phyloP scores from a whole-genome alignment of 2,329 filamentous ascomycete genomes.

The Aureobasidium sp. region DNA sequence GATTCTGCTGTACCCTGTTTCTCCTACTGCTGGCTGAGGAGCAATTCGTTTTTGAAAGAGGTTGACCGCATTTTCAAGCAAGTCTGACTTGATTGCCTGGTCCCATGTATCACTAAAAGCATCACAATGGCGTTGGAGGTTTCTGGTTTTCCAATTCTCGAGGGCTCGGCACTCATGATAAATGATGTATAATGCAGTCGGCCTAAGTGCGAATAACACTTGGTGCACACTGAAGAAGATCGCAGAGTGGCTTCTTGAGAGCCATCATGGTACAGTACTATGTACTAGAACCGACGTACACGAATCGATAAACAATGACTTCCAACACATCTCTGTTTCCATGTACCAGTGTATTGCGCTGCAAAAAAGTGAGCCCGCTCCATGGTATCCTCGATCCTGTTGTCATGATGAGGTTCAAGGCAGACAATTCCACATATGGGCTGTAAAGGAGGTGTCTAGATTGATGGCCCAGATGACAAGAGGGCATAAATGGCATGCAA shows the following conservation, averaged over 20 bases:
- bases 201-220: not conserved
- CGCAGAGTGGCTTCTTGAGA: not conserved
- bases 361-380: not conserved
- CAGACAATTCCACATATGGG: not conserved
- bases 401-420: not conserved
- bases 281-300: not conserved
- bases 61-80: not conserved
- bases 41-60: not conserved
- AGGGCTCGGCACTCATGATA: not conserved
- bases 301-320: not conserved
- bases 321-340: not conserved
- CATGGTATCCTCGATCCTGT: not conserved
- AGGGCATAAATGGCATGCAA: not conserved
- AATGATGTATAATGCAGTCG: not conserved
- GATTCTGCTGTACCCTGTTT: not conserved
- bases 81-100: not conserved
- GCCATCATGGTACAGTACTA: not conserved
- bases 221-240: not conserved
- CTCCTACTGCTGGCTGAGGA: not conserved
- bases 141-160: not conserved
- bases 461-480: not conserved
- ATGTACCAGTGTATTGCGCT: not conserved
- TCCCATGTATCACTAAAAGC: slow-evolving; percentile 11
- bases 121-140: not conserved
- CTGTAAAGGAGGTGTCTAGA: not conserved